Percentiles rank a stretch among this genome's conserved stretches.
Evolutionary conservation across 106 monocot genomes (phyloP).

Genomic region (Posidonia australis): DNA sequence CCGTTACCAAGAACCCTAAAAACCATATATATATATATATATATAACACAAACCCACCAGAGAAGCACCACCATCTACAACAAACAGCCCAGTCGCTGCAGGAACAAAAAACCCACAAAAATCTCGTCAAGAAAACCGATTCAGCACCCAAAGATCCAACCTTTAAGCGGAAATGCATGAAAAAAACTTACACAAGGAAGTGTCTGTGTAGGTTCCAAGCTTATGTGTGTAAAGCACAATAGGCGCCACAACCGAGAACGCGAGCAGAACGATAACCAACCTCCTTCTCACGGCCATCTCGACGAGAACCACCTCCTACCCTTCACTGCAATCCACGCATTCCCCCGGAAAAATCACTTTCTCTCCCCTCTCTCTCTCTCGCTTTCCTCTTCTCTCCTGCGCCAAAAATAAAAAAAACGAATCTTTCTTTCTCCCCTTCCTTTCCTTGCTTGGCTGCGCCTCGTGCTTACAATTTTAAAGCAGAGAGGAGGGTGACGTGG

Average conservation of each 20-base stretch:
- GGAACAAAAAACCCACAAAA: neutral
- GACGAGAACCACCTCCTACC: neutral
- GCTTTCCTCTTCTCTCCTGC: no score
- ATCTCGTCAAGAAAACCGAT: neutral
- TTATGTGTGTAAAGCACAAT: slow-evolving; percentile 67
- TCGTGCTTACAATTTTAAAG: no score
- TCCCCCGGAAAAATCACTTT: neutral
- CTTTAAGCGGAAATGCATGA: neutral
- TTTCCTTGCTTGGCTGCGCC: no score
- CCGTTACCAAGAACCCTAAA: neutral
- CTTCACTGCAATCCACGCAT: neutral
- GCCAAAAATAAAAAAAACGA: no score
- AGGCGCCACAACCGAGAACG: slow-evolving; percentile 61
- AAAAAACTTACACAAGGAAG: slow-evolving; percentile 2
- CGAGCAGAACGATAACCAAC: slow-evolving; percentile 40
- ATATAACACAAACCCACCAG: neutral
- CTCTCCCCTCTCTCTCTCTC: neutral
- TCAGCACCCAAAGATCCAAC: neutral
- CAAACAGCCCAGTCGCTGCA: slow-evolving; percentile 10
- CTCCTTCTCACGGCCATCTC: slow-evolving; percentile 34
- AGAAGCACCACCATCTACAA: neutral
- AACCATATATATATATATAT: no score
- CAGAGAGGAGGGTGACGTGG: no score
- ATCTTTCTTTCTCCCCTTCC: no score
- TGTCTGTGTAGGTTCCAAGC: slow-evolving; percentile 31